These are phyloP conservation scores for Plasmodium knowlesi DNA, from an alignment of 169 alveolate species.

Conservation along the genomic window DNA sequence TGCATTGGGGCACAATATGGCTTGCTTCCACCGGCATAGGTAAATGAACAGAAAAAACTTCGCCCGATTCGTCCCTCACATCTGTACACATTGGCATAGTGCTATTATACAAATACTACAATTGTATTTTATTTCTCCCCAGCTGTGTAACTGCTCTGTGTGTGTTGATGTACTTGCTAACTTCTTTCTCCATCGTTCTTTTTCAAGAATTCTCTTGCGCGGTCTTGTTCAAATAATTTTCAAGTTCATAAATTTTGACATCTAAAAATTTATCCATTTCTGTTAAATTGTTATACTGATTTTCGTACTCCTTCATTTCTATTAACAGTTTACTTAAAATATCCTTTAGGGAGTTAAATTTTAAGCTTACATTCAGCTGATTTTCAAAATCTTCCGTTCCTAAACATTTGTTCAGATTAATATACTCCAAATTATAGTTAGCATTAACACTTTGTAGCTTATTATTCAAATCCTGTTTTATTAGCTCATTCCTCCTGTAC, in stretches of 20 bases:
- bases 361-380: slow-evolving; percentile 59
- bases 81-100: not conserved
- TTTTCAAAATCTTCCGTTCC: slow-evolving; percentile 74
- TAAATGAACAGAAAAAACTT: not conserved
- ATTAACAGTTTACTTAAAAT: slow-evolving; percentile 55
- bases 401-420: slow-evolving; percentile 61
- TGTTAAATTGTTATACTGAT: slow-evolving; percentile 38
- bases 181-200: not conserved
- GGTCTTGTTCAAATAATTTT: slow-evolving; percentile 26
- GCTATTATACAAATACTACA: not conserved
- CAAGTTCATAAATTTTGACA: slow-evolving; percentile 51
- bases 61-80: not conserved
- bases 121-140: not conserved
- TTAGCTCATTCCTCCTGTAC: slow-evolving; percentile 66
- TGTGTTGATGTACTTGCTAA: not conserved
- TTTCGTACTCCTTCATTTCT: slow-evolving; percentile 70
- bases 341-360: slow-evolving; percentile 67
- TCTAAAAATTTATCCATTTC: slow-evolving; percentile 68
- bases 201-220: slow-evolving; percentile 5
- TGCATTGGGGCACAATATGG: not conserved
- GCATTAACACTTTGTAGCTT: slow-evolving; percentile 54
- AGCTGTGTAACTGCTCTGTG: not conserved
- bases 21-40: not conserved
- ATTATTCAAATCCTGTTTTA: slow-evolving; percentile 68
- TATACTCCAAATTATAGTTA: slow-evolving; percentile 65